Base-by-base conservation (phyloP, 192 early-diverging fungal species). In the Phlyctochytrium arcticum region DNA sequence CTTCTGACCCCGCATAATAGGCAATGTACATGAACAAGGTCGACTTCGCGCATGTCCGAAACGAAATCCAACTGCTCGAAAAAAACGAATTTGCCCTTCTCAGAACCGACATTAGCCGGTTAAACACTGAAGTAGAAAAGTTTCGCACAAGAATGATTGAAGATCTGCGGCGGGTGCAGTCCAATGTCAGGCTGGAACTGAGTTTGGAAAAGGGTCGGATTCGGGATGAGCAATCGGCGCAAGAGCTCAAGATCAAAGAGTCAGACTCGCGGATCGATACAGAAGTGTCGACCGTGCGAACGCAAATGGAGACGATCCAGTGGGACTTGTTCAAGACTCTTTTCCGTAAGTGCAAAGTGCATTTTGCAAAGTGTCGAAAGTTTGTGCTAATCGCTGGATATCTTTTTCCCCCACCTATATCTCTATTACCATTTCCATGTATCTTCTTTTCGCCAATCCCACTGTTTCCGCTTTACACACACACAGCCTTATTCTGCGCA, bases 261-360 rank as follows among this genome's bases (percentile, higher is more conserved):
- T 89, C 92, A 0, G 91, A 92, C 55, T 81, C 90, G 6, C 83
- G 85, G 54, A 94, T 97, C 61, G 94, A 97, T 67, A 80, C 87
- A 37, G 94, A 97, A 68, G 88, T 97, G 49, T 84, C 87, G 12
- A 80, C 76, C 2, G 69, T 95, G 46, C 79, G 88, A 33, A 92
- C 86, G 19, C 85, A 90, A 64, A 90, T 95, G 88, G 90, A 94
- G 76, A 88, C 88, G 15, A 91, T 94, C 67, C 93, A 93, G 65
- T 87, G 79, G 79, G 79, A 81, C 3, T 57, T 81, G 48, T 77
- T 81, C 68, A 72, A 69, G 62, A 75, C 75, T 15, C 65, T 81
- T 19, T 80, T 80, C 53, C 79, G 64, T 66, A 37, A 36, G 62
- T 27, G 23, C 29, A n/a, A 7, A 30, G 15, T 15, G 47, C 9